Base-by-base conservation (phyloP, 371 early-diverging fungal species). In the Mucor plumbeus region DNA sequence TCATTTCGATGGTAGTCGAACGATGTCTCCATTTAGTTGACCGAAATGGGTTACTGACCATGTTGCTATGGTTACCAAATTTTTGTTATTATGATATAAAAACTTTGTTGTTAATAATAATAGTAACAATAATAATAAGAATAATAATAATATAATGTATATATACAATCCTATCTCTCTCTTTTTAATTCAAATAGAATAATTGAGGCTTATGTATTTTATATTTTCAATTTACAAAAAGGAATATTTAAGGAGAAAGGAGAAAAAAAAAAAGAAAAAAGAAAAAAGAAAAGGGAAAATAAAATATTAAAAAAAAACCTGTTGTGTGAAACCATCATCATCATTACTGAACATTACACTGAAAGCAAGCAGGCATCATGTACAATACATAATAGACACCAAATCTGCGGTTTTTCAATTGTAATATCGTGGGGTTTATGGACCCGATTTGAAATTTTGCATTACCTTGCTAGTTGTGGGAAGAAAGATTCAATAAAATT, bases 1-100 rank as follows among this genome's bases (percentile, higher is more conserved):
- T 61, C 58, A 72, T 67, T 44, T 72, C 72, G 35, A 64, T 58
- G 1, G 72, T 68, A 7, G 68, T 72, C 17, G 72, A 72, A 33
- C 44, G 43, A 33, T 72, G 68, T 61, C 58, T 65, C 69, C 65
- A 65, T 55, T 69, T 73, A 15, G 48, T 35, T 1, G 71, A 69
- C 15, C 63, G 44, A 44, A 72, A 68, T 15, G 65, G 69, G 57
- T 68, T 72, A 40, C 59, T 40, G n/a, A 68, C 73, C 65, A 71
- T 66, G 31, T 53, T 53, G 53, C 19, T 1, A 21, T 21, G 48
- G 38, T 11, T 38, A 11, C 11, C 11, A 38, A 11, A 38, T 9
- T 38, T 38, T 7, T 38, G 38, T 11, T 38, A 5, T 11, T 9
- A 9, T 26, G 53, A 21, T 50, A n/a, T 11, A 5, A 21, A 21